Evolutionary conservation across 768 basidiomycete genomes (phyloP), one percentile per base, ranked within the genome.

Genomic region (Calocera cornea): DNA sequence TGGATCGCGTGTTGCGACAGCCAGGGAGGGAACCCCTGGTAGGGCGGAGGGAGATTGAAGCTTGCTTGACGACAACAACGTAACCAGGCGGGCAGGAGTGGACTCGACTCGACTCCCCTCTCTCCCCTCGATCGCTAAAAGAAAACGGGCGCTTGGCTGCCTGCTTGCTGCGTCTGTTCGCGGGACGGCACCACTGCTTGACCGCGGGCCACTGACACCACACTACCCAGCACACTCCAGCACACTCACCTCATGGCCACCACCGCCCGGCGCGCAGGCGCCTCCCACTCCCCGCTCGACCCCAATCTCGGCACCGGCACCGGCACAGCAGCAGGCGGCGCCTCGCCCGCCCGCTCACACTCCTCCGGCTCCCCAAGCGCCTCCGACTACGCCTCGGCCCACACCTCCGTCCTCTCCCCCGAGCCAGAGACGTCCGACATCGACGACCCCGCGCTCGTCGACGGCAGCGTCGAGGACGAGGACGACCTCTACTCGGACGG

Each of bases 401-500:
- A 60, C 54, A 60, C 54, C n/a, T n/a, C n/a, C 54, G 54, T 60
- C 54, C 54, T 60, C 54, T 60, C 54, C 54, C 54, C 54, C 54
- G 54, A 60, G 16, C 27, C 27, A 2, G 54, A 60, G 27, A 60
- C 54, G 16, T 29, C 14, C 24, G 24, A 27, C 19, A 60, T 60
- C 24, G 54, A 60, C 54, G 54, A 60, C 5, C 31, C 27, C 24
- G 31, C 27, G 27, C 14, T 29, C 27, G 31, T 2, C 54, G 19
- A 60, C 22, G 24, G 27, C 54, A 16, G 27, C 14, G 54, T 27
- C 14, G 54, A 60, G 2, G 54, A 60, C 3, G 54, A 60, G 5
- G 54, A 60, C 8, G 54, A 60, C 14, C 11, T 60, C 5, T 60
- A 60, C 31, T 60, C 54, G 7, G 88, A 90, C 75, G 84, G 83